These are phyloP conservation scores for Lizonia empirigonia DNA, from an alignment of 2,329 filamentous ascomycete species.

Conservation along the genomic window DNA sequence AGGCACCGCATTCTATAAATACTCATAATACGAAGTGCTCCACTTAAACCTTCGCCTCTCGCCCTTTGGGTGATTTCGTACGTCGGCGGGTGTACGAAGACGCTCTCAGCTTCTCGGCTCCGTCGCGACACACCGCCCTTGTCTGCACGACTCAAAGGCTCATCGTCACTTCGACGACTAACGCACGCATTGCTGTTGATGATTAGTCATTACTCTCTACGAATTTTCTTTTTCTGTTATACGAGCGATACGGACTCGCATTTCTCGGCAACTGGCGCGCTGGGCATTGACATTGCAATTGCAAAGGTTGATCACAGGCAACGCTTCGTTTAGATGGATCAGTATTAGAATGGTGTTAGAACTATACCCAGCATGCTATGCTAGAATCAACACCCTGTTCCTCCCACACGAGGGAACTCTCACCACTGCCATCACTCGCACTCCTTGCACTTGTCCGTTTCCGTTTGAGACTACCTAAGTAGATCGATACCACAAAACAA, in stretches of 20 bases:
- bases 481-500: no score
- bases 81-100: constrained; percentile 4
- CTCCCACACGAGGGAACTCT: background rate
- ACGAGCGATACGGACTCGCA: constrained; percentile 15
- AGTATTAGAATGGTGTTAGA: background rate
- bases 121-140: background rate
- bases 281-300: constrained; percentile 6
- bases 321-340: background rate
- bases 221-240: constrained; percentile 8
- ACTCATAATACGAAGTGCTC: constrained; percentile 1
- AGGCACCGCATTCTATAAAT: constrained; percentile 40
- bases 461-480: no score
- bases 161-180: background rate
- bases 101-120: no score
- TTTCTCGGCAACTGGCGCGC: constrained; percentile 8
- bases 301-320: background rate
- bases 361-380: constrained; percentile 8
- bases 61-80: background rate
- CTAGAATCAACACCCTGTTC: background rate
- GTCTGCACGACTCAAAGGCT: constrained; percentile 5
- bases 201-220: background rate
- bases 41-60: background rate
- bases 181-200: background rate
- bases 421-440: background rate
- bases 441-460: no score